Evolutionary conservation across 352 stramenopile genomes (phyloP).

Genomic region (Pythium aristosporum): DNA sequence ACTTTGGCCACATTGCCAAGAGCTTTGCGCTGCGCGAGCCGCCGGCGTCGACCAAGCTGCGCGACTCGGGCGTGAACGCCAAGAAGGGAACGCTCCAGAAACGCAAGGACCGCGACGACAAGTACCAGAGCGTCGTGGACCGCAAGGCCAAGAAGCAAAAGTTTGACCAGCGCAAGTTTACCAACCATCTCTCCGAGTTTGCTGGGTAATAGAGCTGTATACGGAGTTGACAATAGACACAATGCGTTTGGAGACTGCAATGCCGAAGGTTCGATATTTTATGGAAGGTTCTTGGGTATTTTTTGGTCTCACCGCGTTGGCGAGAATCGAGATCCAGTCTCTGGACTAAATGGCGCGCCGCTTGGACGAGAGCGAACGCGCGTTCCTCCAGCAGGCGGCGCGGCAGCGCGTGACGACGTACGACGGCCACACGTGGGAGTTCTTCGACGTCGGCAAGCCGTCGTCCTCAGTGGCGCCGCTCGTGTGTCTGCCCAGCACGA

Average conservation of each 20-base stretch:
- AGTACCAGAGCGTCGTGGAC: slow-evolving; percentile 47
- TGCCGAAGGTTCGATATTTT: background rate
- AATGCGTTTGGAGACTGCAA: background rate
- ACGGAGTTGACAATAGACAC: slow-evolving; percentile 6
- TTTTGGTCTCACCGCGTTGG: background rate
- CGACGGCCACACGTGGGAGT: slow-evolving; percentile 76
- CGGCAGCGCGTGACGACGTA: slow-evolving; percentile 74
- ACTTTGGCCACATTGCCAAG: slow-evolving; percentile 94
- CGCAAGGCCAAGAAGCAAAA: slow-evolving; percentile 63
- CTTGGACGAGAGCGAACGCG: slow-evolving; percentile 35
- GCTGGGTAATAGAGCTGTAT: slow-evolving; percentile 37
- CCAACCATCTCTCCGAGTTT: slow-evolving; percentile 79
- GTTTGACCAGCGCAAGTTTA: slow-evolving; percentile 62
- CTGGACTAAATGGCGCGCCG: background rate
- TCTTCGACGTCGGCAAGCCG: slow-evolving; percentile 62
- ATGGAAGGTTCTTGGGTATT: slow-evolving; percentile 1
- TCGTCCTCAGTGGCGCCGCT: slow-evolving; percentile 32
- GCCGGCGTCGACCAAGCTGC: slow-evolving; percentile 76
- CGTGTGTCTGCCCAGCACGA: slow-evolving; percentile 65
- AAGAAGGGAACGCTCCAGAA: slow-evolving; percentile 84
- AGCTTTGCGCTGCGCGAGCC: slow-evolving; percentile 90
- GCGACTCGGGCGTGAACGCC: slow-evolving; percentile 67
- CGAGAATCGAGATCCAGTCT: background rate
- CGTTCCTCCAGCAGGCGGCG: slow-evolving; percentile 60
- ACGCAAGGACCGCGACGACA: slow-evolving; percentile 78